phyloP scores from a whole-genome alignment of 768 basidiomycete species.

The Boletus edulis region DNA sequence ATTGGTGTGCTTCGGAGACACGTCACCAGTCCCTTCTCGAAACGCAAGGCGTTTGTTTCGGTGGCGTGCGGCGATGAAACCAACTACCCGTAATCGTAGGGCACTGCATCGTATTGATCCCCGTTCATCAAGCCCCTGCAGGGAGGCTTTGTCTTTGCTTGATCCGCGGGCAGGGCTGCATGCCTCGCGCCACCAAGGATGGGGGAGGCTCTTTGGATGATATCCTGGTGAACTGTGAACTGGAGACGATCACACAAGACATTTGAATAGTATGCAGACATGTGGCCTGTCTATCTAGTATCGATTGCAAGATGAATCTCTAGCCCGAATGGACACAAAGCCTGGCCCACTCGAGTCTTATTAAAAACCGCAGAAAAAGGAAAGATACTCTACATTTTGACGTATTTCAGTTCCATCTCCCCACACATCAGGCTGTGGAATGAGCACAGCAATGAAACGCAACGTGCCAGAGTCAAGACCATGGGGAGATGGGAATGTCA shows the following conservation, averaged over 20 bases:
- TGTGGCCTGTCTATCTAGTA: no score
- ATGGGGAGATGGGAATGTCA: background rate
- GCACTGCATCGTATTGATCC: background rate
- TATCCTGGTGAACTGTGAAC: background rate
- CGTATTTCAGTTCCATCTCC: background rate
- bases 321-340: background rate
- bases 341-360: background rate
- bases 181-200: background rate
- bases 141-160: background rate
- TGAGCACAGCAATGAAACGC: background rate
- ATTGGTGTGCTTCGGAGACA: background rate
- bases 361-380: background rate
- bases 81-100: background rate
- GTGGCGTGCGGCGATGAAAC: background rate
- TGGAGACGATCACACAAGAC: no score
- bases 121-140: background rate
- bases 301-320: no score
- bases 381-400: background rate
- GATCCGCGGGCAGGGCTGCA: constrained; percentile 8
- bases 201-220: background rate
- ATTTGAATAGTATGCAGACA: no score
- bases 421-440: background rate
- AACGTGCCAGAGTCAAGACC: background rate
- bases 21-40: background rate
- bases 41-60: background rate